Evolutionary conservation across 2,329 filamentous ascomycete species (phyloP).

Genomic region (Orbilia quercus): DNA sequence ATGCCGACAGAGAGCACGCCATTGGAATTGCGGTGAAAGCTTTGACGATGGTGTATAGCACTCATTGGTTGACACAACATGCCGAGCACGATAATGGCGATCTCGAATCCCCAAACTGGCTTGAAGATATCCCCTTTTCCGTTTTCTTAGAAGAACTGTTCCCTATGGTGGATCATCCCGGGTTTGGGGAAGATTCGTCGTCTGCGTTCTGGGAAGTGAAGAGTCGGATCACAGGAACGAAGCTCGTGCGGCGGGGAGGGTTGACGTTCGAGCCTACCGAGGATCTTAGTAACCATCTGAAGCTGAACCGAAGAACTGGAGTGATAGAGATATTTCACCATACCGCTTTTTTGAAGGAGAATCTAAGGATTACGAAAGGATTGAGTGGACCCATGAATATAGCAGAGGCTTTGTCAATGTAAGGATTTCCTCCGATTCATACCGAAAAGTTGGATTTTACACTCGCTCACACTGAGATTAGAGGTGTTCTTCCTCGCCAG

Average conservation of each 20-base stretch:
- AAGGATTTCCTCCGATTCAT: conserved; percentile 3
- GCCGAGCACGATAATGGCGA: conserved; percentile 58
- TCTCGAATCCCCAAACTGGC: conserved; percentile 57
- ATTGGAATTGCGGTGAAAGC: conserved; percentile 59
- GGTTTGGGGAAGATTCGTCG: conserved; percentile 53
- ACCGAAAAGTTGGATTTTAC: not conserved
- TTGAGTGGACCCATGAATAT: conserved; percentile 17
- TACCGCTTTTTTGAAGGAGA: conserved; percentile 61
- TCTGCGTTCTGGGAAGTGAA: conserved; percentile 56
- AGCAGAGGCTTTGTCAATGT: conserved; percentile 35
- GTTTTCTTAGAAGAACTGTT: conserved; percentile 58
- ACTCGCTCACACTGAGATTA: not conserved
- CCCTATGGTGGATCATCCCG: conserved; percentile 58
- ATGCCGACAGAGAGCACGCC: conserved; percentile 58
- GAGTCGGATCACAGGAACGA: conserved; percentile 57
- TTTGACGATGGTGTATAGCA: conserved; percentile 60
- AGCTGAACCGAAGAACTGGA: conserved; percentile 59
- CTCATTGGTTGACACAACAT: conserved; percentile 53
- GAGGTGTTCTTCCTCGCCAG: conserved; percentile 58
- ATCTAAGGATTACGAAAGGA: conserved; percentile 56
- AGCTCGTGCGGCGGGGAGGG: conserved; percentile 59
- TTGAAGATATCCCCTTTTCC: conserved; percentile 56
- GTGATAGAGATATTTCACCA: conserved; percentile 61
- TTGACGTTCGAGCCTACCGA: conserved; percentile 60
- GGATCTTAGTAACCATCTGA: conserved; percentile 61